Evolutionary conservation across 345 rosid species (phyloP), one percentile per base, ranked within the genome.

Genomic region (Hirschfeldia incana): DNA sequence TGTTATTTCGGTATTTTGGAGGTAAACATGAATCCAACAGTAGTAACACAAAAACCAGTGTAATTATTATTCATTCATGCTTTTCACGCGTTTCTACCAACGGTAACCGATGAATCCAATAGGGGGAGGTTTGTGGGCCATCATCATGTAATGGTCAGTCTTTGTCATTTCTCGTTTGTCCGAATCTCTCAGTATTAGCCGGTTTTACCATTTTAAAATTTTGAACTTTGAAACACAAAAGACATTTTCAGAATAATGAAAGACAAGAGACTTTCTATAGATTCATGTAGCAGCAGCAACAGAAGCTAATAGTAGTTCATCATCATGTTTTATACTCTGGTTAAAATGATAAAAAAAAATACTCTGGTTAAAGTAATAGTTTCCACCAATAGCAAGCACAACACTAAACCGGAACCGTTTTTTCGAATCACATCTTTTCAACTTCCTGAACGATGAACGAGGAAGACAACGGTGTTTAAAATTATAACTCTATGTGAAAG

Each of bases 371-470:
- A 4, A 49, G 55, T 49, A 49, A 49, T 49, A 49, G 7, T 49
- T 49, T 11, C 51, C 97, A 57, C 99, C 98, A 0, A 96, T 93
- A 72, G 90, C 84, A 55, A 85, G 76, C 9, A 83, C 9, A 83
- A 8, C 2, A 80, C 21, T 58, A 88, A 8, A n/a, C 8, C 10
- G 44, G 49, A 11, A 49, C 42, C 67, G 75, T 49, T 77, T 49
- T 77, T 79, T 76, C 6, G 72, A 4, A 58, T 9, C 3, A 0
- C 27, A 32, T 53, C 21, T 28, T 69, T 70, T 75, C 1, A 66
- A 58, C 84, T 85, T 90, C 82, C 76, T 77, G 69, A 86, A 93
- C 16, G 90, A 89, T 21, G 21, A 21, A 21, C 21, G 21, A 21
- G 11, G 9, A 29, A 2, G 46, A 59, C 60, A 76, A 44, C 42